Percentiles rank a stretch among this genome's conserved stretches.
phyloP scores from a whole-genome alignment of 169 alveolate genomes.

The Neospora caninum region DNA sequence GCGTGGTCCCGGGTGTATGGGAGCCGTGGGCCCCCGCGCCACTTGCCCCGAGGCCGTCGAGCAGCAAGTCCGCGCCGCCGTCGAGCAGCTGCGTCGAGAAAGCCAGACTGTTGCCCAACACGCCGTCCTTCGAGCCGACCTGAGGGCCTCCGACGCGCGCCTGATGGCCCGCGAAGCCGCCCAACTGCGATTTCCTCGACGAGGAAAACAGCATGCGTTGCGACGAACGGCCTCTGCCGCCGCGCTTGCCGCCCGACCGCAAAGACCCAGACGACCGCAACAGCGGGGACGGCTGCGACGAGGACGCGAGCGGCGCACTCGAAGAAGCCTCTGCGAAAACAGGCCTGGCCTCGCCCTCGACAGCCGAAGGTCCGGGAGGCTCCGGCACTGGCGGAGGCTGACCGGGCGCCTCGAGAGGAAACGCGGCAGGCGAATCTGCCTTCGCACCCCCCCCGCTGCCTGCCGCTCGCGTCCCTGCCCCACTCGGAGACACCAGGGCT shows the following conservation, averaged over 20 bases:
- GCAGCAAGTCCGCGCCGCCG: neutral
- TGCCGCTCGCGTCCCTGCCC: neutral
- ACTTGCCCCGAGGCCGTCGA: neutral
- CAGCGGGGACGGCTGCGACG: constrained; percentile 2
- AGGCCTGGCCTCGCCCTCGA: neutral
- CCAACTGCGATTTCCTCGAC: neutral
- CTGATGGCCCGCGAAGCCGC: neutral
- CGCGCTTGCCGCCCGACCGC: neutral
- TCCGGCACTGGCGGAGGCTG: neutral
- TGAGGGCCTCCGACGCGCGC: constrained; percentile 10
- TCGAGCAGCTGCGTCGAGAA: constrained; percentile 43
- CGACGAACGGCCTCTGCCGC: neutral
- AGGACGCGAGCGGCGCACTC: neutral
- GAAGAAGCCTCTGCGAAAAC: neutral
- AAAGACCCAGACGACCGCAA: neutral
- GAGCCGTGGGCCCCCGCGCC: neutral
- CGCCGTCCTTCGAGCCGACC: neutral
- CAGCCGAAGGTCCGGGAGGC: neutral
- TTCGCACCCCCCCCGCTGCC: neutral
- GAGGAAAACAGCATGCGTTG: neutral
- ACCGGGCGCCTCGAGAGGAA: neutral
- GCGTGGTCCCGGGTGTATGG: constrained; percentile 52
- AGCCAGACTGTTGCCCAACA: neutral
- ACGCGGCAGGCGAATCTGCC: neutral
- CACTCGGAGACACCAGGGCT: neutral